These are phyloP conservation scores for Dictyostelium intermedium DNA, from an alignment of 78 protist genomes.

Conservation along the genomic window DNA sequence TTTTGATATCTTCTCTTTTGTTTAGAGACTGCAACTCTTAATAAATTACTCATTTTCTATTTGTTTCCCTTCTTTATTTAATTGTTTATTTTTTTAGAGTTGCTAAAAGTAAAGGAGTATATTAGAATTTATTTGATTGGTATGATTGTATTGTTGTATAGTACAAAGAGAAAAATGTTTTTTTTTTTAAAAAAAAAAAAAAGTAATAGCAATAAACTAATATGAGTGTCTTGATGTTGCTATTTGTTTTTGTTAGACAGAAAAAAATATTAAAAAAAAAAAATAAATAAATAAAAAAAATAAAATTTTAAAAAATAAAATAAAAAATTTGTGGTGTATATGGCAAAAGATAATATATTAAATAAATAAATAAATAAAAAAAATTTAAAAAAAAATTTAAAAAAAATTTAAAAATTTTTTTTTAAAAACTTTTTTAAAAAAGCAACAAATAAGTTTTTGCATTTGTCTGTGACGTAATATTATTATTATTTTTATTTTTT, in stretches of 20 bases:
- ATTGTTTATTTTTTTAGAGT: not conserved
- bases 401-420: too few relatives aligned
- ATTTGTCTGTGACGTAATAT: not conserved
- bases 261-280: not conserved
- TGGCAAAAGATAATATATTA: not conserved
- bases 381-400: too few relatives aligned
- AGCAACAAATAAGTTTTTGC: not conserved
- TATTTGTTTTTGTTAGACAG: not conserved
- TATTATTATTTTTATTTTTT: too few relatives aligned
- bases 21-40: constrained; percentile 82
- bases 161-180: not conserved
- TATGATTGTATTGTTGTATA: not conserved
- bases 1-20: constrained; percentile 86
- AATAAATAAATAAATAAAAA: too few relatives aligned
- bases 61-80: not conserved
- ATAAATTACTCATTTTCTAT: constrained; percentile 42
- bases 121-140: not conserved
- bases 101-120: not conserved
- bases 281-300: too few relatives aligned
- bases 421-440: too few relatives aligned
- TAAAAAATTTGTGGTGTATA: not conserved
- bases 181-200: not conserved
- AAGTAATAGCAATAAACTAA: not conserved
- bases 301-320: too few relatives aligned
- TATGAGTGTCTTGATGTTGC: not conserved